Evolutionary conservation across 495 filamentous ascomycete species (phyloP).

Genomic region (Hyaloscypha bicolor): DNA sequence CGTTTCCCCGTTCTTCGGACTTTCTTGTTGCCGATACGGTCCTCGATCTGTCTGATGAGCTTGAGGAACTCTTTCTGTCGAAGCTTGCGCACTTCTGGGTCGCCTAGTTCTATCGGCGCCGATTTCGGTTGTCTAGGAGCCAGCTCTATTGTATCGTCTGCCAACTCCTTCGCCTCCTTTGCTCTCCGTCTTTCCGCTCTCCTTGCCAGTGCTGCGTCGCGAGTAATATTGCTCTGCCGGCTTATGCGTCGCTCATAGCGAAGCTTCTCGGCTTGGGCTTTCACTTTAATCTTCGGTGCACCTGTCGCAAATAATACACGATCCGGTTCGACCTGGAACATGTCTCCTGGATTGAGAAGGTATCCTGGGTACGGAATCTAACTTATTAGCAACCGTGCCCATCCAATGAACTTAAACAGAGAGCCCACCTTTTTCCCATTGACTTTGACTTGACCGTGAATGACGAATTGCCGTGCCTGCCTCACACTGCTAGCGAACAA

Average conservation of each 20-base stretch:
- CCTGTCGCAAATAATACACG: slow-evolving; percentile 88
- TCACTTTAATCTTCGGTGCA: slow-evolving; percentile 40
- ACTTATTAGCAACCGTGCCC: background rate
- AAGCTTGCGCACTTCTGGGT: slow-evolving; percentile 7
- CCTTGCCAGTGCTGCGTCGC: background rate
- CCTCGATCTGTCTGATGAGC: slow-evolving; percentile 39
- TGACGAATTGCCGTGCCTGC: slow-evolving; percentile 91
- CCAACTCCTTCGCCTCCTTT: background rate
- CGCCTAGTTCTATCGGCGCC: background rate
- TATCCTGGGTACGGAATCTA: slow-evolving; percentile 94
- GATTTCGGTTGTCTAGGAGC: background rate
- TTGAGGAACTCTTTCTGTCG: slow-evolving; percentile 45
- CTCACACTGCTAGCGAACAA: slow-evolving; percentile 93
- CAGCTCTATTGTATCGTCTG: background rate
- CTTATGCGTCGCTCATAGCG: background rate
- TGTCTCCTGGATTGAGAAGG: slow-evolving; percentile 93
- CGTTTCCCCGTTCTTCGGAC: slow-evolving; percentile 49
- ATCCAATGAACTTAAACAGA: background rate
- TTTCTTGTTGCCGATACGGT: slow-evolving; percentile 45
- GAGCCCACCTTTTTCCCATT: slow-evolving; percentile 88
- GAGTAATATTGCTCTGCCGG: background rate
- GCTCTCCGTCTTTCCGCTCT: background rate
- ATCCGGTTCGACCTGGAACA: slow-evolving; percentile 93
- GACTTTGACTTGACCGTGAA: slow-evolving; percentile 90
- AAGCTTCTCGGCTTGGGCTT: background rate